Evolutionary conservation across 1,284 basidiomycete species (phyloP).

Genomic region (Ustilago loliicola): DNA sequence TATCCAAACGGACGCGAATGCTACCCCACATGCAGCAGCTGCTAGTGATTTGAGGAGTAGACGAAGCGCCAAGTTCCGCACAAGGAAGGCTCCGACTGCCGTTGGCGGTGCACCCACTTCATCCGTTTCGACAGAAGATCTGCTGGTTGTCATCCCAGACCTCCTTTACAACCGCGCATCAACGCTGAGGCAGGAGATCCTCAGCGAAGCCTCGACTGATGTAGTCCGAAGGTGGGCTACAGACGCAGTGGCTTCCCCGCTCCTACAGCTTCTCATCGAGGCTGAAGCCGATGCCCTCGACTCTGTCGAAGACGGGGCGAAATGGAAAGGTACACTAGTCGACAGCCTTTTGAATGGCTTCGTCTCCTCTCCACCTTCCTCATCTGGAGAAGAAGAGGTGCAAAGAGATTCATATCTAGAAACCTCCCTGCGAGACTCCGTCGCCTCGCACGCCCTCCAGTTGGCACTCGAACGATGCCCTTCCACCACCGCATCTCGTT

Average conservation of each 20-base stretch:
- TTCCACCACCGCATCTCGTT: constrained; percentile 26
- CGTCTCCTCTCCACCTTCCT: constrained; percentile 15
- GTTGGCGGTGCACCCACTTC: constrained; percentile 6
- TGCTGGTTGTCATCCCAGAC: constrained; percentile 39
- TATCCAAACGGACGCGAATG: constrained; percentile 29
- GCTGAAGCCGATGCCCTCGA: constrained; percentile 43
- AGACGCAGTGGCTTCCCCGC: constrained; percentile 58
- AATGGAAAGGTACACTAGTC: constrained; percentile 40
- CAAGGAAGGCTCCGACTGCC: constrained; percentile 46
- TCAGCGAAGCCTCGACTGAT: constrained; percentile 15
- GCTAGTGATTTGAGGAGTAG: constrained; percentile 48
- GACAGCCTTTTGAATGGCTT: constrained; percentile 57
- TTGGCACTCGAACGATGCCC: constrained; percentile 38
- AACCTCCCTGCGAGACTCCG: constrained; percentile 61
- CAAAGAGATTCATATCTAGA: constrained; percentile 61
- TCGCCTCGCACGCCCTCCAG: constrained; percentile 65
- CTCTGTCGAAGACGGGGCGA: constrained; percentile 6
- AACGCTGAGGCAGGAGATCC: constrained; percentile 25
- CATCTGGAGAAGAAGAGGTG: constrained; percentile 7
- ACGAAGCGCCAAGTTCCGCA: constrained; percentile 62
- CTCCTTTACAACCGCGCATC: constrained; percentile 30
- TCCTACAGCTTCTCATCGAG: constrained; percentile 59
- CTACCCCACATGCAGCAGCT: constrained; percentile 15
- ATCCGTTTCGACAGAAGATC: constrained; percentile 10
- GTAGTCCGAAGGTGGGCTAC: constrained; percentile 47